Percentiles rank a stretch among this genome's conserved stretches.
Evolutionary conservation across 495 filamentous ascomycete genomes (phyloP).

Genomic region (Neurospora discreta): DNA sequence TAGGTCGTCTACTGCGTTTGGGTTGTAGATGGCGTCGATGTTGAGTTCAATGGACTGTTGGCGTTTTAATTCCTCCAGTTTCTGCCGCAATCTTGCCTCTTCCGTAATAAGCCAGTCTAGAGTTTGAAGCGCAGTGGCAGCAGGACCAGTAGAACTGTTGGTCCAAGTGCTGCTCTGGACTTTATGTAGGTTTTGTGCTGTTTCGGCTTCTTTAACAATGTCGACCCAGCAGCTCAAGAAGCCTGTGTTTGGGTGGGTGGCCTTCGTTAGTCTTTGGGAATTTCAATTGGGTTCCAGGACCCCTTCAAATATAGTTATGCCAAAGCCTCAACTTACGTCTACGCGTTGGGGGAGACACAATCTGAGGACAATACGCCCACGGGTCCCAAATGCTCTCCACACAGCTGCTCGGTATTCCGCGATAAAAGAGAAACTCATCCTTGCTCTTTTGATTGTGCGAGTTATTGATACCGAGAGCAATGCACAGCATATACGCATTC

Average conservation of each 20-base stretch:
- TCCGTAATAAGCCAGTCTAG: no score
- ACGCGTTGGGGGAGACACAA: no score
- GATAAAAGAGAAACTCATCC: background rate
- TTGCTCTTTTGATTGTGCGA: accelerated
- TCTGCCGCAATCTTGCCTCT: no score
- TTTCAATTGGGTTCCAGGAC: background rate
- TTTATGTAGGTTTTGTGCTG: background rate
- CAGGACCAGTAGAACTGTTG: no score
- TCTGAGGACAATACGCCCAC: no score
- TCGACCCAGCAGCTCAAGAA: background rate
- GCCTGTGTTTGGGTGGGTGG: background rate
- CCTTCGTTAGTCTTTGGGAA: background rate
- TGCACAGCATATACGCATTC: background rate
- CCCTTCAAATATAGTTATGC: no score
- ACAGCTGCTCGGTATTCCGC: background rate
- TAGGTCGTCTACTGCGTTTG: background rate
- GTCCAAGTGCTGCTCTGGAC: no score
- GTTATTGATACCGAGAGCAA: background rate
- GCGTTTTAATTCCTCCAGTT: background rate
- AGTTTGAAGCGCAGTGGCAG: no score
- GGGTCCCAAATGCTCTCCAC: background rate
- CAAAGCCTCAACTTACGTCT: no score
- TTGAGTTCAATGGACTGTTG: background rate
- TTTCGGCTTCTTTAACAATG: background rate
- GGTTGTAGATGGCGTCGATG: background rate